Evolutionary conservation across 2,329 filamentous ascomycete genomes (phyloP).

Genomic region (Orbilia ellipsospora): DNA sequence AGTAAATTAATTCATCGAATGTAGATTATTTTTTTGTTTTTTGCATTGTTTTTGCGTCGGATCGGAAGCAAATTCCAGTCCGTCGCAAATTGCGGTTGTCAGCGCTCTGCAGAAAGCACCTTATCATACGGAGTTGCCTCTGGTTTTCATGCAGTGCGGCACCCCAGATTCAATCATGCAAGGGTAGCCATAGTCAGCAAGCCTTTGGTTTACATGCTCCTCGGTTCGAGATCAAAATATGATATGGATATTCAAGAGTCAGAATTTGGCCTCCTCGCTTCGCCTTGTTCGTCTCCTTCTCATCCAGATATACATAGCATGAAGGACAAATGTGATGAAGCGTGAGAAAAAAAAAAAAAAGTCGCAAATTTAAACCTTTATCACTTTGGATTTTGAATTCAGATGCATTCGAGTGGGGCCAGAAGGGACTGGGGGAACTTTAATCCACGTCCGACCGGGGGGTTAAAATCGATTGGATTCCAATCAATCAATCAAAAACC

Average conservation of each 20-base stretch:
- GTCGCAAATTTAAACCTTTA: conserved; percentile 47
- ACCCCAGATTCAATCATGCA: conserved; percentile 37
- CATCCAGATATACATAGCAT: too few relatives aligned
- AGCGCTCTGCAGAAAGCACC: neutral
- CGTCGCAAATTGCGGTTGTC: conserved; percentile 1
- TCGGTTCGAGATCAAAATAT: conserved; percentile 24
- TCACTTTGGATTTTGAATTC: neutral
- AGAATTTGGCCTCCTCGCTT: conserved; percentile 10
- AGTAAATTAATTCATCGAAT: too few relatives aligned
- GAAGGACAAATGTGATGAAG: too few relatives aligned
- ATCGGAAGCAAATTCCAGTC: neutral
- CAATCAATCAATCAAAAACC: conserved; percentile 8
- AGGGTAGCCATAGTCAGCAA: conserved; percentile 45
- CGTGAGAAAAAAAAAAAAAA: too few relatives aligned
- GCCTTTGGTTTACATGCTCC: neutral
- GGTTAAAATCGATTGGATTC: neutral
- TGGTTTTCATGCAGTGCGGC: conserved; percentile 48
- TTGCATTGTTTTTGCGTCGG: conserved; percentile 20
- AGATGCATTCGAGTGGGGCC: too few relatives aligned
- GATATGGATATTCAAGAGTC: conserved; percentile 10
- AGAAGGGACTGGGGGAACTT: conserved; percentile 27
- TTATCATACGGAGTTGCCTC: neutral
- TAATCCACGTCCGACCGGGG: conserved; percentile 36
- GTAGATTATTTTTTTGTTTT: neutral
- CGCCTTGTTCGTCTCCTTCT: neutral